These are phyloP conservation scores for Kalanchoe fedtschenkoi DNA, from an alignment of 164 flowering plant species.

Conservation along the genomic window DNA sequence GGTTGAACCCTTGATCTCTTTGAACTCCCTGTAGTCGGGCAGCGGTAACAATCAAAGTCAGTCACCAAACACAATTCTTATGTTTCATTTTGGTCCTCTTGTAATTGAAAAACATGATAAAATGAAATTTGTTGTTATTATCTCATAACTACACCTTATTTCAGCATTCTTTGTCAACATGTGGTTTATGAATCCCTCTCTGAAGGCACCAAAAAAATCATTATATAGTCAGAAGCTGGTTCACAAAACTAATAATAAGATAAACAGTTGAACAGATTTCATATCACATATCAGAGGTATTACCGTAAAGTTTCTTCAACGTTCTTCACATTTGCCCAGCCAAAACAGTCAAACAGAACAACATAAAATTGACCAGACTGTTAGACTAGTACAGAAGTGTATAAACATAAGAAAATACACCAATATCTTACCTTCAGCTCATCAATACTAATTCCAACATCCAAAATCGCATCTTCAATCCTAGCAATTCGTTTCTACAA, in stretches of 20 bases:
- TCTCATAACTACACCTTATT: slow-evolving; percentile 37
- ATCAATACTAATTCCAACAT: slow-evolving; percentile 34
- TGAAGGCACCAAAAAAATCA: slow-evolving; percentile 20
- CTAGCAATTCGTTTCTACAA: slow-evolving; percentile 44
- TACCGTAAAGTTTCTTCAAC: background rate
- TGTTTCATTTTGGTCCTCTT: background rate
- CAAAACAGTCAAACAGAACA: background rate
- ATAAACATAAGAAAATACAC: background rate
- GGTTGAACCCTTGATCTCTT: slow-evolving; percentile 14
- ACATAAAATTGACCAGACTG: background rate
- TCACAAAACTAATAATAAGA: background rate
- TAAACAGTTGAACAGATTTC: background rate
- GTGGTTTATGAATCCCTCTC: slow-evolving; percentile 49
- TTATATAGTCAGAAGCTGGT: background rate
- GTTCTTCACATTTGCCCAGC: background rate
- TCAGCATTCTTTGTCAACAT: slow-evolving; percentile 47
- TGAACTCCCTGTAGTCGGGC: slow-evolving; percentile 31
- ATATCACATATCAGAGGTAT: background rate
- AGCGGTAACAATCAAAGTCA: background rate
- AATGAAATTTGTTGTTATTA: background rate
- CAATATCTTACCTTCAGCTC: slow-evolving; percentile 40
- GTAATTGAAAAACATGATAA: background rate
- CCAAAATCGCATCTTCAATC: slow-evolving; percentile 44
- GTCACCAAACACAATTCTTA: background rate
- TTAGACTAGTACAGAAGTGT: background rate